Evolutionary conservation across 2,329 filamentous ascomycete species (phyloP), one percentile per base, ranked within the genome.

Genomic region (Calonectria fujianensis): DNA sequence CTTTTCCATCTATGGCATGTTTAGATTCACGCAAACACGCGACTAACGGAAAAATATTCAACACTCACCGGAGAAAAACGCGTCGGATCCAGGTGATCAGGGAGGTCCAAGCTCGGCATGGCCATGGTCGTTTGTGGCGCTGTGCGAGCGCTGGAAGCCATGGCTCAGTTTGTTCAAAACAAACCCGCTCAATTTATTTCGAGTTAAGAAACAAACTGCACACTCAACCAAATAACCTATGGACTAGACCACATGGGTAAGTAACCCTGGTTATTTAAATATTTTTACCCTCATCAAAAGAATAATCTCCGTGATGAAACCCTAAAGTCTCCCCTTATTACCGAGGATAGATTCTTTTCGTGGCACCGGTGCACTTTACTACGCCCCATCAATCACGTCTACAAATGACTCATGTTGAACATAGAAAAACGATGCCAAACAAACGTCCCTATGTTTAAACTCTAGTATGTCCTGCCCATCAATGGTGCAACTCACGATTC

Each of bases 1-100:
- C 32, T 69, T 69, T n/a, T 69, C 59, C 13, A n/a, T 18, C 66
- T 69, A 11, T 24, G 45, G 13, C 20, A 16, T 27, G 4, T n/a
- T 61, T 61, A 27, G 31, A 10, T 11, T 16, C 41, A 9, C 41
- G 4, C 41, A 45, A 41, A 41, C 16, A 2, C 18, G 4, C 18
- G 3, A 45, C 16, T 20, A 7, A 7, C 16, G 6, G 3, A 45
- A 20, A 59, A 1, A 35, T 27, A 13, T 13, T 31, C 10, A 31
- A 27, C 13, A 14, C 57, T 61, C 20, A 61, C 57, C 0, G 32
- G 57, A 24, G 57, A 61, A 61, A 61, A 61, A 16, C 35, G 4
- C 3, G 32, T 39, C 5, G 57, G 57, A 61, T 61, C 31, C 9
- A 61, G n/a, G 32, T 61, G 32, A 39, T 14, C 32, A 10, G 57